Evolutionary conservation across 192 early-diverging fungal species (phyloP).

Genomic region (Rhizophagus prolifer): DNA sequence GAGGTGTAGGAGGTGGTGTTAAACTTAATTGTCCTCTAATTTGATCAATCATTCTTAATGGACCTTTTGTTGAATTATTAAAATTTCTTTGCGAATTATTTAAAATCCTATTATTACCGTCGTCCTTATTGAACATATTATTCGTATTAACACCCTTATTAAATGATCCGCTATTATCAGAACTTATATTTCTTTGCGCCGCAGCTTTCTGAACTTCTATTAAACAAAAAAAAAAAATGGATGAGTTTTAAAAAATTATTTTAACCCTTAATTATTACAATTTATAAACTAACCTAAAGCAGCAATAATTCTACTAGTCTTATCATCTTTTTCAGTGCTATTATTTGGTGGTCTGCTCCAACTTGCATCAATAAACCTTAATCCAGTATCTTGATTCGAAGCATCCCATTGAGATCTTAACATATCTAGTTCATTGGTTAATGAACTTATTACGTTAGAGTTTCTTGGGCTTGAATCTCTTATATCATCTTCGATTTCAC

Average conservation of each 20-base stretch:
- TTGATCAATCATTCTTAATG: constrained; percentile 5
- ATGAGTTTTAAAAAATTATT: background rate
- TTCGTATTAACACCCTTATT: background rate
- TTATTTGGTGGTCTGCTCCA: constrained; percentile 14
- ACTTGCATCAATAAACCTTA: background rate
- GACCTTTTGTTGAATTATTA: background rate
- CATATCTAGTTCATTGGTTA: constrained; percentile 20
- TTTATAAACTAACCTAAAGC: constrained; percentile 11
- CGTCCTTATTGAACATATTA: background rate
- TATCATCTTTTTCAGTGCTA: background rate
- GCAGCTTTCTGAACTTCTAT: background rate
- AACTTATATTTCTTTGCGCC: background rate
- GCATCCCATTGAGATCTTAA: constrained; percentile 12
- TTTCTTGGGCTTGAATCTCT: constrained; percentile 21
- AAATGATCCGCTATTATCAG: background rate
- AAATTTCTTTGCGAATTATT: background rate
- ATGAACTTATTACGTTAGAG: background rate
- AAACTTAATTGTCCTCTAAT: constrained; percentile 17
- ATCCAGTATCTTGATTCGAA: background rate
- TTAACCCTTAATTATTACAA: background rate
- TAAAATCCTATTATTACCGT: no score
- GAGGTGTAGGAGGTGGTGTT: constrained; percentile 21
- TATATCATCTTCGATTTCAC: constrained; percentile 19
- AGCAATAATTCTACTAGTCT: background rate
- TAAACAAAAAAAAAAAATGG: background rate